Evolutionary conservation across 768 basidiomycete genomes (phyloP), one percentile per base, ranked within the genome.

Genomic region (Auricularia sp.): DNA sequence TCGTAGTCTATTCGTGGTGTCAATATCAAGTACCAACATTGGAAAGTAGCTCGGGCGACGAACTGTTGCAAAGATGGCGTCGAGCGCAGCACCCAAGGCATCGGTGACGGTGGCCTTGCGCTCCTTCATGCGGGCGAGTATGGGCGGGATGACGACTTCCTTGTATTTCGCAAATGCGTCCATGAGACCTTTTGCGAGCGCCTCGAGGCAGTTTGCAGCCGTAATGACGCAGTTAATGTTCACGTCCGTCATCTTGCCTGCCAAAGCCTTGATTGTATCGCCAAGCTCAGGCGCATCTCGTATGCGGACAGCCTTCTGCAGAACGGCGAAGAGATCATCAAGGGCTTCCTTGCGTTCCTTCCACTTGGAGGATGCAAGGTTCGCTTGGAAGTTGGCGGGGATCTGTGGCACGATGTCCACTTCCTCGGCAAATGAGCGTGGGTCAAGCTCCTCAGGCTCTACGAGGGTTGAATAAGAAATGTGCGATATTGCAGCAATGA

Each of bases 161-260:
- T 87, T 83, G 70, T 90, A 87, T 72, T 83, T 83, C 29, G 83
- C 87, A 73, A 98, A 98, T 0, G 85, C 75, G 3, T 69, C 73
- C 79, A 87, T 85, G 71, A 98, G 78, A 18, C 89, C 94, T 70
- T 87, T 90, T 16, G 94, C 93, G 45, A 99, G 78, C 13, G 84
- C 86, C 71, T 95, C 94, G 68, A 98, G 75, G 69, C 93, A 88
- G 39, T 84, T 84, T 13, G 94, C 90, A 0, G 94, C 94, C 35
- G 86, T 82, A 69, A 92, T 90, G 62, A 99, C 97, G 73, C 95
- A 98, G 69, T 92, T 92, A 71, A 99, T 88, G 75, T 98, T 99
- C 36, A 94, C 88, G 73, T 99, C 97, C 64, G 91, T 85, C 70
- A 97, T 86, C 66, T 94, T 86, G 21, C 81, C 77, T 0, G 92